phyloP scores from a whole-genome alignment of 2,329 filamentous ascomycete species.

The Emmonsia crescens region DNA sequence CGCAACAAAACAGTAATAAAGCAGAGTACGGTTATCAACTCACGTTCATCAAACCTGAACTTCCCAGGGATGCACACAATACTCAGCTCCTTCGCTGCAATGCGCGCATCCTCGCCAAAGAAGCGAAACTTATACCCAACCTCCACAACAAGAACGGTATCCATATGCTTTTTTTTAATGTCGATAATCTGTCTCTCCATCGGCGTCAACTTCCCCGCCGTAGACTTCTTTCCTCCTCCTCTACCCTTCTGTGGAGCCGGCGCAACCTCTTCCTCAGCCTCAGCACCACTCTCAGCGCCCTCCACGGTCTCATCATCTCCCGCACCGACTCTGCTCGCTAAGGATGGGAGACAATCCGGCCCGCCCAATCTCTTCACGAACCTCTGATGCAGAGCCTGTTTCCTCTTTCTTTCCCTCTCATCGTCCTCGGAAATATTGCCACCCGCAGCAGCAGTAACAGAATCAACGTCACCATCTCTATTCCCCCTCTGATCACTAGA shows the following conservation, averaged over 20 bases:
- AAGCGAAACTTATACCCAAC: constrained; percentile 98
- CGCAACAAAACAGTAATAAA: constrained; percentile 7
- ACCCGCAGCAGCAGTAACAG: neutral
- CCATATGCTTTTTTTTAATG: constrained; percentile 83
- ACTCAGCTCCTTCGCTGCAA: constrained; percentile 78
- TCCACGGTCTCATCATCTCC: constrained; percentile 48
- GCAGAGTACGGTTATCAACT: constrained; percentile 18
- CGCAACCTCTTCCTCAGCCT: constrained; percentile 43
- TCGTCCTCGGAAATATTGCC: constrained; percentile 32
- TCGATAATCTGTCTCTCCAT: constrained; percentile 90
- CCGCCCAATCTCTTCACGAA: constrained; percentile 87
- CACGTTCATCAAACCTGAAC: constrained; percentile 81
- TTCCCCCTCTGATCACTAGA: constrained; percentile 18
- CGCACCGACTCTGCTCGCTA: constrained; percentile 45
- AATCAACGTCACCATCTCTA: constrained; percentile 25
- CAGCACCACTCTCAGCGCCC: constrained; percentile 50
- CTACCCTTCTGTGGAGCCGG: constrained; percentile 38
- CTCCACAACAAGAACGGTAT: constrained; percentile 83
- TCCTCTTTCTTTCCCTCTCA: constrained; percentile 46
- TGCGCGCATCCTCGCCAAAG: constrained; percentile 87
- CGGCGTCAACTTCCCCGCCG: constrained; percentile 76
- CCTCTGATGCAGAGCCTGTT: constrained; percentile 63
- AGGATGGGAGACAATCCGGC: constrained; percentile 64
- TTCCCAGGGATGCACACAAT: constrained; percentile 97
- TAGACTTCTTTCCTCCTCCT: constrained; percentile 52